Evolutionary conservation across 257 asterid species (phyloP), one percentile per base, ranked within the genome.

Genomic region (Knoxia roxburghii): DNA sequence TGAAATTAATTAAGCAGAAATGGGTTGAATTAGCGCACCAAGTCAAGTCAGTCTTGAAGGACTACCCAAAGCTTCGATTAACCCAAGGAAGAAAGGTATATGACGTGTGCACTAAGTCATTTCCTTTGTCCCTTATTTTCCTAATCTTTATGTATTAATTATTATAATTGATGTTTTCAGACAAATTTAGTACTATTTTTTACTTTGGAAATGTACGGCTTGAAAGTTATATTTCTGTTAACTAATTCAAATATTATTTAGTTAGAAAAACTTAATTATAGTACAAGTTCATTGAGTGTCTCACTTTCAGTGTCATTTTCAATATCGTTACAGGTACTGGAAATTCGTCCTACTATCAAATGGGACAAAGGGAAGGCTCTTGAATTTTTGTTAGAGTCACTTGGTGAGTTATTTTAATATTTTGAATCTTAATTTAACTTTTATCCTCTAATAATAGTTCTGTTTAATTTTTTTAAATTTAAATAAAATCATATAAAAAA

Each of bases 281-380:
- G 14, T 1, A 29, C 27, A 26, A 27, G 29, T 32, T 54, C 12
- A 32, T 48, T 2, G 18, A 29, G 56, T 50, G 69, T 75, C 68
- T 69, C 75, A 55, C 33, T 48, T 24, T 69, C 71, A 72, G 27
- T 21, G 61, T 69, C 71, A 58, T 51, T 59, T 67, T 67, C 72
- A 32, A 63, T 66, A 13, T 33, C 23, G 39, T 56, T 79, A 76
- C 82, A 89, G 96, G 96, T 89, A 24, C 77, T 92, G 24, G 98
- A 92, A 77, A 86, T 92, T 30, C 97, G 98, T 40, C 98, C 98
- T 23, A 84, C 87, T 52, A 89, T 92, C 79, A 89, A 86, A 76
- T 92, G 98, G 98, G 98, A 92, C 89, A 92, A 92, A 64, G 98
- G 98, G 68, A 92, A 89, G 81, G 98, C 98, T 55, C 88, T 92